Evolutionary conservation across 2,329 filamentous ascomycete genomes (phyloP).

Genomic region (Nannizzia gypsea): DNA sequence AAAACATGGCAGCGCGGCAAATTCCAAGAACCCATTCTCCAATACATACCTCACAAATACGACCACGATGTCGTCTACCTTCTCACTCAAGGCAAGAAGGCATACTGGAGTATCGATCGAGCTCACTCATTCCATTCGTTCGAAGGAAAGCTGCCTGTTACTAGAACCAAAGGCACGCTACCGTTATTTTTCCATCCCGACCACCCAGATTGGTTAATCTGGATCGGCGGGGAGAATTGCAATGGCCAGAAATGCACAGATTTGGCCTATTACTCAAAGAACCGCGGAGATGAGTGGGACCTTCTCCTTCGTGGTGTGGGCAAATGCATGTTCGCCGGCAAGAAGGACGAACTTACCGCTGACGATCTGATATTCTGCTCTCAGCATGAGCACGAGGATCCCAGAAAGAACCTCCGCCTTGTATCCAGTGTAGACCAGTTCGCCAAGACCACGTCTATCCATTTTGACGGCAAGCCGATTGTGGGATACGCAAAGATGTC

Average conservation of each 20-base stretch:
- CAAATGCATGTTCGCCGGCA: constrained; percentile 78
- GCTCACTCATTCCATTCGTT: constrained; percentile 64
- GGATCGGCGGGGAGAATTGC: constrained; percentile 65
- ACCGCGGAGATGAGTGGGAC: constrained; percentile 70
- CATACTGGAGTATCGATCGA: constrained; percentile 72
- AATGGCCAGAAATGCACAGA: constrained; percentile 46
- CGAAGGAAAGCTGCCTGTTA: constrained; percentile 53
- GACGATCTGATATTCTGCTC: constrained; percentile 54
- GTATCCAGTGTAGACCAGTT: constrained; percentile 73
- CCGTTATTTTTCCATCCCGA: constrained; percentile 72
- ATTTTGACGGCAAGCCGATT: constrained; percentile 52
- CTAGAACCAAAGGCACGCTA: constrained; percentile 34
- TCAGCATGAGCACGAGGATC: constrained; percentile 52
- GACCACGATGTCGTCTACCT: constrained; percentile 82
- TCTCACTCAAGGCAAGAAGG: constrained; percentile 54
- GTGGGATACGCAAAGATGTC: constrained; percentile 87
- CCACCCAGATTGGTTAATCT: constrained; percentile 81
- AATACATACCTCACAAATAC: constrained; percentile 65
- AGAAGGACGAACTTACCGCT: constrained; percentile 43
- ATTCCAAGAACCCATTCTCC: constrained; percentile 54
- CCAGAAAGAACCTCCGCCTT: constrained; percentile 54
- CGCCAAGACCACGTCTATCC: constrained; percentile 47
- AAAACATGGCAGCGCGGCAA: constrained; percentile 69
- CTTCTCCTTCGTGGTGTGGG: constrained; percentile 60
- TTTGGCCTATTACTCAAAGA: constrained; percentile 63